Base-by-base conservation (phyloP, 139 green algal genomes). In the Picochlorum sp. region DNA sequence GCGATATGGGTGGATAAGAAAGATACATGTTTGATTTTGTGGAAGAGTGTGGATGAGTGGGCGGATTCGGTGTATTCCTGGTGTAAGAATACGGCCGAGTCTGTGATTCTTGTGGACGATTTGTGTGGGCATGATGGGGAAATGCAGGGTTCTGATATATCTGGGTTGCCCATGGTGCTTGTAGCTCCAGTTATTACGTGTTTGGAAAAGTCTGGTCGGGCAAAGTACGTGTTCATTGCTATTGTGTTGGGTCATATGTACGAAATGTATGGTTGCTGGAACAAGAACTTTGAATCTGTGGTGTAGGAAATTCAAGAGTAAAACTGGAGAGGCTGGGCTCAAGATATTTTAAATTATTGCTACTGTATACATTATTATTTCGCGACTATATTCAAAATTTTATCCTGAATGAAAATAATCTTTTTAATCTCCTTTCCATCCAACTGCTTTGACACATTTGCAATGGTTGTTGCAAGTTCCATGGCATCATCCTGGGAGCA, bases 301-400 rank as follows among this genome's bases (percentile, higher is more conserved):
- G 20, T 31, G 28, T 18, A 34, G 10, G 47, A 54, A 13, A 21
- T 26, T 54, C 18, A 54, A 54, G n/a, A 54, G 47, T 21, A 54
- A 54, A 5, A 63, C 68, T 2, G 85, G 84, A 21, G 85, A 90
- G 8, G 76, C 83, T 41, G 85, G 85, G 18, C 73, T 92, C 49
- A 92, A 92, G 70, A 89, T 92, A 30, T 65, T 84, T 31, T 66
- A 13, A 66, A 45, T 6, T 49, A 54, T 54, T 20, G 15, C 4
- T 61, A 61, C 14, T 50, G 18, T 54, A 13, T 13, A 54, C 9
- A 54, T 11, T 52, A 23, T 52, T 65, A 57, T 49, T 57, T 41
- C 26, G 70, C 71, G 10, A 99, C 88, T 41, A 99, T 65, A 78
- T 98, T 98, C 7, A 99, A 70, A 54, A 98, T 98, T 67, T 91